Evolutionary conservation across 148 eudicot genomes (phyloP), one percentile per base, ranked within the genome.

Genomic region (Heliosperma pusillum): DNA sequence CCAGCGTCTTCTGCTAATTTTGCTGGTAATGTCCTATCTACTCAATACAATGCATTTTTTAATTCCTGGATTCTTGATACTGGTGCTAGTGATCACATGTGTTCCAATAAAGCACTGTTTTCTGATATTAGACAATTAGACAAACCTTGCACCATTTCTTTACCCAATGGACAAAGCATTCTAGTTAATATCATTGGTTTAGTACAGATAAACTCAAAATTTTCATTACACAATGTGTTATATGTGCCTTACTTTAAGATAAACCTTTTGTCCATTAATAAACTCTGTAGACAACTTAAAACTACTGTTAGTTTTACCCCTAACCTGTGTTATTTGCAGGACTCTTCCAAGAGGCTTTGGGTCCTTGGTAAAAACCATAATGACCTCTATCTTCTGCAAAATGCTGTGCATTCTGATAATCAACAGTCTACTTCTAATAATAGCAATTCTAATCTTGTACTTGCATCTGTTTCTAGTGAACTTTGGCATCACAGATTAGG

Each of bases 51-150:
- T 8, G 10, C 5, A 0, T 7, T 0, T 22, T 8, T 0, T 20
- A 59, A 0, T 22, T 3, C 63, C 4, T 59, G 63, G 63, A 59
- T 59, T 20, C 3, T 59, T 0, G 63, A 59, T 59, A 59, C 25
- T 59, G 63, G 63, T 0, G 63, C 63, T 21, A 59, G 26, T 59
- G 63, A 59, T 20, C 63, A 59, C 22, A 59, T 59, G 63, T 59
- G 63, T 10, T 20, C 26, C 5, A 59, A 59, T 22, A 59, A 59
- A 21, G 26, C 0, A 0, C 3, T 59, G 25, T 59, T 59, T 22
- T 59, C 63, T 20, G 63, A 59, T 0, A 5, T 59, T 7, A 2
- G 11, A 59, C 1, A 7, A 3, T 10, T 20, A 0, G 0, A 7
- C 8, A 59, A 21, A 0, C 63, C 63, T 0, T 59, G 3, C 9